phyloP scores from a whole-genome alignment of 129 eudicot genomes.

The Heracleum sosnowskyi region DNA sequence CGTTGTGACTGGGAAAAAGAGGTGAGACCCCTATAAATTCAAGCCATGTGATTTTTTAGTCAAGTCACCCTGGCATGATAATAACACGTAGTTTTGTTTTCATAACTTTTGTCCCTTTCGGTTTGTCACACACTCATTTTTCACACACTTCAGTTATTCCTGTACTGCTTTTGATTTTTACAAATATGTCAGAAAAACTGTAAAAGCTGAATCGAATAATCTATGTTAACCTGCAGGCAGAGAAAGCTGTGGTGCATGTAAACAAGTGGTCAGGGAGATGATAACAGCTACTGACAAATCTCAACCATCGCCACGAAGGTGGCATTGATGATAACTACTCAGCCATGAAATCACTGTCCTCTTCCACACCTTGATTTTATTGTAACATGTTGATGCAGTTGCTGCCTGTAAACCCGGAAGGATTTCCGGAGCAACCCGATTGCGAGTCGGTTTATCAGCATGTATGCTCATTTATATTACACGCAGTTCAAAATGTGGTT shows the following conservation, averaged over 20 bases:
- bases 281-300: neutral
- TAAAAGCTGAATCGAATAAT: neutral
- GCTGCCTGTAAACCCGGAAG: neutral
- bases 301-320: neutral
- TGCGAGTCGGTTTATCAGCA: neutral
- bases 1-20: constrained; percentile 88
- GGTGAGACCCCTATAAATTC: too few relatives aligned
- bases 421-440: neutral
- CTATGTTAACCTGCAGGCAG: constrained; percentile 22
- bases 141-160: neutral
- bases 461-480: neutral
- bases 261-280: constrained; percentile 24
- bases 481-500: neutral
- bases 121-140: neutral
- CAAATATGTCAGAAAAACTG: neutral
- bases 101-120: neutral
- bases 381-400: neutral
- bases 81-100: neutral
- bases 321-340: neutral
- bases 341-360: too few relatives aligned
- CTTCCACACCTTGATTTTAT: too few relatives aligned
- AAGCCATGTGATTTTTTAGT: too few relatives aligned
- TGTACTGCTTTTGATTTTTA: neutral
- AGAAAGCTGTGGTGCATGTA: constrained; percentile 30
- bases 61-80: too few relatives aligned